A percentile compares a stretch with the other conserved stretches of the same genome.
Conservation (phyloP, 2,329 filamentous ascomycete species). For the Curvularia lunata region DNA sequence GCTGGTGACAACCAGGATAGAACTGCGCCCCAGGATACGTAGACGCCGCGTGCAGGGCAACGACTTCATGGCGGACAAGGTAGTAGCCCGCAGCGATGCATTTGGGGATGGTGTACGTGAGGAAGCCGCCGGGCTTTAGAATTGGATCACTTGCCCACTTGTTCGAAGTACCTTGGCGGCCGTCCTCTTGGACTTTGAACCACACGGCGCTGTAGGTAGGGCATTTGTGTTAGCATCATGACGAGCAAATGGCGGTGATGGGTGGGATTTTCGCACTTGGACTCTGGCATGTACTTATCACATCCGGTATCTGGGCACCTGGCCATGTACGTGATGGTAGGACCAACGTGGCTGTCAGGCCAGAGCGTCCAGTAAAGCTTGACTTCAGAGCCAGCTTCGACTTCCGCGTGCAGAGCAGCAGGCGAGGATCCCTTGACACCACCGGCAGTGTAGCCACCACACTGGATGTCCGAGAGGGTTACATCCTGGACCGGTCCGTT, state of each 20-base stretch:
- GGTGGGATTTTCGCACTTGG: conserved; percentile 31
- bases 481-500: conserved; percentile 65
- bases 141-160: conserved; percentile 57
- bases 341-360: conserved; percentile 59
- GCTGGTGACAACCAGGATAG: conserved; percentile 65
- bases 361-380: conserved; percentile 62
- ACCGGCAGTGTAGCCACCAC: conserved; percentile 60
- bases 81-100: conserved; percentile 63
- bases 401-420: conserved; percentile 61
- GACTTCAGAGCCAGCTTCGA: conserved; percentile 61
- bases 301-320: conserved; percentile 61
- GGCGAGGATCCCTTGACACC: conserved; percentile 59
- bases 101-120: conserved; percentile 61
- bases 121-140: conserved; percentile 53
- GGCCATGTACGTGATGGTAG: conserved; percentile 66
- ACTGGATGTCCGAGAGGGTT: conserved; percentile 61
- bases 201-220: conserved; percentile 53
- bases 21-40: conserved; percentile 62
- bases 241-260: neutral
- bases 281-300: conserved; percentile 57
- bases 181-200: conserved; percentile 62
- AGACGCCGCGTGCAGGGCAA: conserved; percentile 59
- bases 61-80: conserved; percentile 65
- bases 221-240: neutral
- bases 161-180: conserved; percentile 58